Base-by-base conservation (phyloP, 2,329 filamentous ascomycete species). In the Penicillium olsonii region DNA sequence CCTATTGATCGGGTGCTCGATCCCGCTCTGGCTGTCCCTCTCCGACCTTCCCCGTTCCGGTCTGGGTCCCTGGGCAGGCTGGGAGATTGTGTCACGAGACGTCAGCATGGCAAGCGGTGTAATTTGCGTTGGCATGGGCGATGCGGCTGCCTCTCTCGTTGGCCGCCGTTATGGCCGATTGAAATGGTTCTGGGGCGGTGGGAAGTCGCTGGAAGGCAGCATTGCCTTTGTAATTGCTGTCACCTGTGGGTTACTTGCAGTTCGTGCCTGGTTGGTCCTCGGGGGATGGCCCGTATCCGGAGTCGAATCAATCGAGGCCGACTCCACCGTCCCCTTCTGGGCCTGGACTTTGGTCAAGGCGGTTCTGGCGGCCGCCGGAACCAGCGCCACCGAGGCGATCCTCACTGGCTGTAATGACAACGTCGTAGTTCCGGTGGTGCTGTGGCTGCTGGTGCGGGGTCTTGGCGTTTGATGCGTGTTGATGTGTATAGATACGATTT, bases 361-460 rank as follows among this genome's bases (percentile, higher is more conserved):
- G 10, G 75, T 78, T 4, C 65, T 88, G 40, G 95, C 91, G 57
- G 91, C 88, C 6, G 80, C 81, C 35, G 83, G 91, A 50, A 90
- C 92, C 22, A 96, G 92, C 70, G 78, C 96, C 60, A 95, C 94
- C 44, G 94, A 99, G 75, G 92, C 94, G 20, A 92, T 96, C 39
- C 75, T 99, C 56, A 97, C 94, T 12, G 94, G 94, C 2, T 94
- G 92, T 24, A 99, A 99, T 71, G 94, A 99, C 78, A 99, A 99
- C 77, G 94, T 99, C 15, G 87, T 97, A 56, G 92, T 97, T 56
- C 94, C 94, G 4, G 84, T 99, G 49, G 85, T 95, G 42, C 74
- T 99, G 53, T 99, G 94, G 94, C 82, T 92, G 52, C 85, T 95
- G 63, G 91, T 96, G 33, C 88, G 92, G 71, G 90, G 89, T 17